A percentile compares a stretch with the other conserved stretches of the same genome.
These are phyloP conservation scores for Dendrobium catenatum DNA, from an alignment of 106 monocot species.

Conservation along the genomic window DNA sequence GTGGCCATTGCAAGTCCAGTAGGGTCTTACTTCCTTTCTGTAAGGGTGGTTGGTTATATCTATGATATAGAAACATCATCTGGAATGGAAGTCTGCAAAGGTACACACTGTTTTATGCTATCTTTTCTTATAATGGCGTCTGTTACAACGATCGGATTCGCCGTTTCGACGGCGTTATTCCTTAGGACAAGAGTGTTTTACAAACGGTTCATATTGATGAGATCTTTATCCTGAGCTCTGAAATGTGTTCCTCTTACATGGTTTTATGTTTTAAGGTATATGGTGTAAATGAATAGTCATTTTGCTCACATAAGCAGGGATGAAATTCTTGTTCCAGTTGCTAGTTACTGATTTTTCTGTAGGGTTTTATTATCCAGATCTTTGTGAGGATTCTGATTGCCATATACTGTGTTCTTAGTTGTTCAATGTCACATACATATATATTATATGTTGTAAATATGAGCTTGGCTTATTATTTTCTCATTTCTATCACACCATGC, in stretches of 20 bases:
- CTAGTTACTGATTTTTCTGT: not conserved
- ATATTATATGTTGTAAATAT: too few species aligned
- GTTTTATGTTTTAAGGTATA: not conserved
- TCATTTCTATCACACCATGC: too few species aligned
- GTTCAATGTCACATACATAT: too few species aligned
- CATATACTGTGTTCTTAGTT: too few species aligned
- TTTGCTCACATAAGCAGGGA: too few species aligned
- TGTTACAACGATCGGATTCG: constrained; percentile 33
- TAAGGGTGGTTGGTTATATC: constrained; percentile 73
- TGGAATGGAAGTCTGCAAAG: constrained; percentile 24
- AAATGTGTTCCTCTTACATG: not conserved
- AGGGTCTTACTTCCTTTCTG: constrained; percentile 85
- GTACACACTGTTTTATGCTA: constrained; percentile 66
- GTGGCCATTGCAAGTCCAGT: constrained; percentile 73
- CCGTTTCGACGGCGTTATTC: constrained; percentile 32
- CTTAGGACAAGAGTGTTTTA: constrained; percentile 62
- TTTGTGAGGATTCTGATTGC: too few species aligned
- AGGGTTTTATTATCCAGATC: too few species aligned
- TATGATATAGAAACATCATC: constrained; percentile 59
- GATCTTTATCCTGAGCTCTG: not conserved
- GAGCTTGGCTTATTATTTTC: too few species aligned
- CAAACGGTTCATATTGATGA: constrained; percentile 19
- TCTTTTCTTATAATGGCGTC: constrained; percentile 74
- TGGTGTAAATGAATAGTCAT: not conserved
- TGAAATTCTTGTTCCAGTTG: not conserved